Conservation (phyloP, 441 rosid genomes). For the Raphanus hybrid region DNA sequence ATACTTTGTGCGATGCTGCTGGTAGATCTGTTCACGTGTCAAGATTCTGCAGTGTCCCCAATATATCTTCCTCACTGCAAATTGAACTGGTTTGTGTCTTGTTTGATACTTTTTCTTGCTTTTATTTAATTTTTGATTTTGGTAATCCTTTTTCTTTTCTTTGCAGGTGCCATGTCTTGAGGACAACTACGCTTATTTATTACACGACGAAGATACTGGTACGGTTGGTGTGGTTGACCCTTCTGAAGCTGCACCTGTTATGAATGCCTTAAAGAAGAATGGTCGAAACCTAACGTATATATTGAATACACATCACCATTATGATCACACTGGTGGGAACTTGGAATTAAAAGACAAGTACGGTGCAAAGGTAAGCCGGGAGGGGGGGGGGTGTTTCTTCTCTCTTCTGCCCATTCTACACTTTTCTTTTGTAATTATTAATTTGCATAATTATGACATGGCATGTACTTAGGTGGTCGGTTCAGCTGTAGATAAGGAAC, state of each 20-base stretch:
- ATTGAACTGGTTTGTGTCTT: constrained; percentile 71
- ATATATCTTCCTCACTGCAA: constrained; percentile 67
- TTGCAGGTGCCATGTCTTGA: constrained; percentile 84
- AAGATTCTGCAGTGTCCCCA: constrained; percentile 80
- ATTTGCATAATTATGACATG: background rate
- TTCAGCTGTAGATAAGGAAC: constrained; percentile 62
- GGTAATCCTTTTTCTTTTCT: background rate
- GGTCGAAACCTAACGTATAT: constrained; percentile 74
- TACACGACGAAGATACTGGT: constrained; percentile 88
- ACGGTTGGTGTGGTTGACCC: constrained; percentile 99
- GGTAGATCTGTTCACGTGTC: constrained; percentile 69
- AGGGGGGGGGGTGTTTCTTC: constrained; percentile 1
- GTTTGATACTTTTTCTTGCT: background rate
- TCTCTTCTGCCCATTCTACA: background rate
- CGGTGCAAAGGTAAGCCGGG: constrained; percentile 95
- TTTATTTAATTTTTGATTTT: background rate
- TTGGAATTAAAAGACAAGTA: constrained; percentile 86
- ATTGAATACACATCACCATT: constrained; percentile 87
- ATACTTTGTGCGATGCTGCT: constrained; percentile 66
- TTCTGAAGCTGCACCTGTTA: constrained; percentile 79
- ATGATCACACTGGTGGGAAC: constrained; percentile 94
- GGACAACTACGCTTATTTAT: constrained; percentile 92
- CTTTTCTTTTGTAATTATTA: no score
- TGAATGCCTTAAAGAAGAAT: constrained; percentile 69
- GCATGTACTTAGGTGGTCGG: constrained; percentile 72